Conservation (phyloP, 1,284 basidiomycete species). For the Caloboletus firmus region DNA sequence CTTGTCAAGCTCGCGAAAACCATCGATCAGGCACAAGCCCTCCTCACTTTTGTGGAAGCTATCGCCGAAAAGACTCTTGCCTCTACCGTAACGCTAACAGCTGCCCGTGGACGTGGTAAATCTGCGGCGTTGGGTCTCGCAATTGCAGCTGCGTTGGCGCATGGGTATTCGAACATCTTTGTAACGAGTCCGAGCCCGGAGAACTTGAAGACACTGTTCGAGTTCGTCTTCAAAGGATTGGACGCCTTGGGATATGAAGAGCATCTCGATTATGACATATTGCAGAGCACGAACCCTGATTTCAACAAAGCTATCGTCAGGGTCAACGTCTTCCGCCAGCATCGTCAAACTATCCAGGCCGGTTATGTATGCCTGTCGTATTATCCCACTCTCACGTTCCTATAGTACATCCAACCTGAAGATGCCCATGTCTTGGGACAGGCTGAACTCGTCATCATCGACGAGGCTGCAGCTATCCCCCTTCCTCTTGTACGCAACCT, state of each 20-base stretch:
- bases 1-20: constrained; percentile 93
- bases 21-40: constrained; percentile 88
- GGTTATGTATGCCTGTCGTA: constrained; percentile 17
- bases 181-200: constrained; percentile 98
- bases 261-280: constrained; percentile 95
- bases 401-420: constrained; percentile 94
- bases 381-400: background rate
- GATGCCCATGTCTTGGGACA: constrained; percentile 97
- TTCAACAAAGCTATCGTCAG: constrained; percentile 96
- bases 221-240: constrained; percentile 97
- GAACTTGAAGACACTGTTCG: constrained; percentile 97
- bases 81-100: constrained; percentile 94
- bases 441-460: constrained; percentile 96
- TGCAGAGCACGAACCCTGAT: constrained; percentile 91
- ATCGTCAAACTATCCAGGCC: constrained; percentile 93
- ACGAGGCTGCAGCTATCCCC: constrained; percentile 98
- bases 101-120: constrained; percentile 94
- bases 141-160: constrained; percentile 89
- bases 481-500: constrained; percentile 93
- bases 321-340: constrained; percentile 92
- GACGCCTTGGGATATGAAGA: constrained; percentile 96
- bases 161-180: constrained; percentile 98
- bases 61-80: constrained; percentile 91
- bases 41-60: constrained; percentile 91
- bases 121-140: constrained; percentile 94